Base-by-base conservation (phyloP, 2,329 filamentous ascomycete genomes). In the Trichoderma endophyticum region DNA sequence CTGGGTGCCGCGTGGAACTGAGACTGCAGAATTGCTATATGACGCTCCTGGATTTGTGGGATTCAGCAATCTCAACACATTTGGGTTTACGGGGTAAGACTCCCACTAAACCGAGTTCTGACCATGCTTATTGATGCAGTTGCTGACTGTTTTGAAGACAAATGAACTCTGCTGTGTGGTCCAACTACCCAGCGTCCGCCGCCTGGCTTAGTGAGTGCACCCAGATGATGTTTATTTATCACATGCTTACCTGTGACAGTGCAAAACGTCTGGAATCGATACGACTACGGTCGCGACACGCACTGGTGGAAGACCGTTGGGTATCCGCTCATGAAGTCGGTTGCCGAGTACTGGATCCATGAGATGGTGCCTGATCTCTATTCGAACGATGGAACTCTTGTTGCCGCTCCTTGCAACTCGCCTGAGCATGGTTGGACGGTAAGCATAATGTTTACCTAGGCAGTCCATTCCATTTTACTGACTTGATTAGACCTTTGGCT, bases 31-130 rank as follows among this genome's bases (percentile, higher is more conserved):
- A 34, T 77, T 87, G 4, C 79, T 90, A 43, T 90, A 90, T 74
- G 82, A 83, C 39, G 86, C 84, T 7, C 78, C 81, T 0, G 88
- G 88, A 1, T 90, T 87, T 85, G 85, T 89, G 0, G 81, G 84
- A 0, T 87, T 90, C 73, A 84, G 88, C 72, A 87, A 88, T 75
- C 85, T 88, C 73, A 89, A 90, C 74, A 86, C 88, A 2, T 90
- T 88, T 74, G 88, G 88, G 0, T 84, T 88, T 71, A 88, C 87
- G 0, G 86, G 77, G 66, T 69, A 61, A 48, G 32, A 8, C 8
- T 12, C 7, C 24, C 1, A 1, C 18, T 11, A 4, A 18, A 0
- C 7, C 2, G 3, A 6, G 3, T 1, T 9, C 3, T 32, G 7
- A 2, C 14, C 28, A 1, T 54, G 3, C n/a, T 4, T 1, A 78